Evolutionary conservation across 1,284 basidiomycete species (phyloP).

Genomic region (Anthracocystis walkeri): DNA sequence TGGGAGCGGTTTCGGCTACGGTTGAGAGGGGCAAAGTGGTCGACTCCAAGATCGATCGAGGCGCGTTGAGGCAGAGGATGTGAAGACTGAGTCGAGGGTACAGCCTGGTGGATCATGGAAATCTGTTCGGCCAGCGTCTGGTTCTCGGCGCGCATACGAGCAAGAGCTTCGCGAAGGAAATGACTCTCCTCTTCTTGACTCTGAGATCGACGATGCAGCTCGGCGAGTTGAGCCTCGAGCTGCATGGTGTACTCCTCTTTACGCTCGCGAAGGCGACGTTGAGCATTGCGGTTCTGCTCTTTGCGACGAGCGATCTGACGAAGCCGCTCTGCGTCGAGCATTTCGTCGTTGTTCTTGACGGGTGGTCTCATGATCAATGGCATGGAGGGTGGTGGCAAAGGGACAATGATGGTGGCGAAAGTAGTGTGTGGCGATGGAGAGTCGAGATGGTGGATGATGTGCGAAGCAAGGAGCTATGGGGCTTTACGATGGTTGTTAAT

Average conservation of each 20-base stretch:
- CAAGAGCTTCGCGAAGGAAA: conserved; percentile 42
- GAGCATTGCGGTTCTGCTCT: conserved; percentile 55
- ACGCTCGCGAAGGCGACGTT: conserved; percentile 52
- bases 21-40: conserved; percentile 22
- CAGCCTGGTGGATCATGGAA: conserved; percentile 32
- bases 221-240: conserved; percentile 46
- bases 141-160: conserved; percentile 50
- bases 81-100: conserved; percentile 37
- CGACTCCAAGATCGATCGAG: conserved; percentile 37
- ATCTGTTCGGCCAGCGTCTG: conserved; percentile 42
- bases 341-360: conserved; percentile 22
- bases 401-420: neutral
- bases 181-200: conserved; percentile 50
- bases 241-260: conserved; percentile 55
- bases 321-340: conserved; percentile 43
- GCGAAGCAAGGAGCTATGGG: neutral
- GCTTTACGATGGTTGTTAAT: neutral
- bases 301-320: conserved; percentile 51
- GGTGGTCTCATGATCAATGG: conserved; percentile 30
- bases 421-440: neutral
- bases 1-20: conserved; percentile 40
- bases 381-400: conserved; percentile 12
- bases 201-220: conserved; percentile 47
- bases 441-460: neutral
- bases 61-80: conserved; percentile 41